Percentiles rank a stretch among this genome's conserved stretches.
Conservation (phyloP, 139 green algal species). For the Closterium sp. region DNA sequence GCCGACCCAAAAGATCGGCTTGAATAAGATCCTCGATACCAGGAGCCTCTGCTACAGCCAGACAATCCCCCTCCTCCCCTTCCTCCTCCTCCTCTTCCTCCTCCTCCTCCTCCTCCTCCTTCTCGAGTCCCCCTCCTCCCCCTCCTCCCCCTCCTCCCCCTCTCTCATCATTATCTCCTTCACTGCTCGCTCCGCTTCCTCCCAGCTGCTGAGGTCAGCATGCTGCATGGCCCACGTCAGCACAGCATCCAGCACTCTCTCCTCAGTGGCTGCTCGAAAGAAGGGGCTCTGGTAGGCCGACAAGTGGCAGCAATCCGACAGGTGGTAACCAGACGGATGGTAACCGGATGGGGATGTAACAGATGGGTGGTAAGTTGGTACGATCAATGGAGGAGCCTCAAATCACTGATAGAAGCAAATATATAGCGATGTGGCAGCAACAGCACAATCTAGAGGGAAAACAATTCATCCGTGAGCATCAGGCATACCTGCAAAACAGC, state of each 20-base stretch:
- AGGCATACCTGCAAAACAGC: not conserved
- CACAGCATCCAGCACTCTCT: constrained; percentile 14
- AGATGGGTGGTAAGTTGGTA: no score
- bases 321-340: no score
- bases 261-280: not conserved
- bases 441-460: no score
- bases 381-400: no score
- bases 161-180: not conserved
- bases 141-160: not conserved
- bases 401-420: no score
- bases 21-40: not conserved
- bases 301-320: no score
- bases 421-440: no score
- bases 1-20: not conserved
- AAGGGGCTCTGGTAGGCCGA: not conserved
- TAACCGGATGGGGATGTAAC: no score
- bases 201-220: not conserved
- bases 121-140: not conserved
- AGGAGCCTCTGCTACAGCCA: not conserved
- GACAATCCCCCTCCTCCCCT: no score
- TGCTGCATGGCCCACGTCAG: not conserved
- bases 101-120: not conserved
- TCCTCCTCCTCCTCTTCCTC: not conserved
- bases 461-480: no score
- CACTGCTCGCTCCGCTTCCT: not conserved